These are phyloP conservation scores for Backusella tuberculispora DNA, from an alignment of 192 early-diverging fungal genomes.

Conservation along the genomic window DNA sequence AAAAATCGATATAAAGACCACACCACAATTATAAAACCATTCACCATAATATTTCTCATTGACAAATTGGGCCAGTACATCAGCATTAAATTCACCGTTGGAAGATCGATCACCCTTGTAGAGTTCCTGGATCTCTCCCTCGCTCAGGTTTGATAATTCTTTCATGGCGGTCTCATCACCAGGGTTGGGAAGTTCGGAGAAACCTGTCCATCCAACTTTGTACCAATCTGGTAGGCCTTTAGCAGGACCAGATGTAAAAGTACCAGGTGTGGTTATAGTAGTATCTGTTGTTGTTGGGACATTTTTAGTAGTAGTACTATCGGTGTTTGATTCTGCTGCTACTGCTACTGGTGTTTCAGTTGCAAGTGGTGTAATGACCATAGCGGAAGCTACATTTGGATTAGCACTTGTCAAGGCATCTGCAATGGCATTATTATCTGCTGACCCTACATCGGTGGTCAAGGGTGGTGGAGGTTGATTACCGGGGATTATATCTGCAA, in stretches of 20 bases:
- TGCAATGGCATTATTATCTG: neutral
- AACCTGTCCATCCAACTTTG: constrained; percentile 39
- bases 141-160: neutral
- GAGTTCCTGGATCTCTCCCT: constrained; percentile 18
- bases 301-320: neutral
- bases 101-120: constrained; percentile 16
- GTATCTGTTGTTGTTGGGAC: neutral
- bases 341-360: no score
- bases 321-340: neutral
- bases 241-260: neutral
- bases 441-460: neutral
- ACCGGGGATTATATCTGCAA: neutral
- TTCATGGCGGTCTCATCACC: constrained; percentile 25
- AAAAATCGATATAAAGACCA: constrained; percentile 27
- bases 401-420: neutral
- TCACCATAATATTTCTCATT: constrained; percentile 43
- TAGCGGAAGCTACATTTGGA: neutral
- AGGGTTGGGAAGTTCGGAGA: constrained; percentile 38
- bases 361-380: no score
- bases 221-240: constrained; percentile 4
- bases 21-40: constrained; percentile 39
- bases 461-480: neutral
- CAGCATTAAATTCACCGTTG: constrained; percentile 8
- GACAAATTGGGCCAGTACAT: constrained; percentile 37
- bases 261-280: constrained; percentile 16